phyloP scores from a whole-genome alignment of 192 early-diverging fungal genomes.

The Coemansia sp. region DNA sequence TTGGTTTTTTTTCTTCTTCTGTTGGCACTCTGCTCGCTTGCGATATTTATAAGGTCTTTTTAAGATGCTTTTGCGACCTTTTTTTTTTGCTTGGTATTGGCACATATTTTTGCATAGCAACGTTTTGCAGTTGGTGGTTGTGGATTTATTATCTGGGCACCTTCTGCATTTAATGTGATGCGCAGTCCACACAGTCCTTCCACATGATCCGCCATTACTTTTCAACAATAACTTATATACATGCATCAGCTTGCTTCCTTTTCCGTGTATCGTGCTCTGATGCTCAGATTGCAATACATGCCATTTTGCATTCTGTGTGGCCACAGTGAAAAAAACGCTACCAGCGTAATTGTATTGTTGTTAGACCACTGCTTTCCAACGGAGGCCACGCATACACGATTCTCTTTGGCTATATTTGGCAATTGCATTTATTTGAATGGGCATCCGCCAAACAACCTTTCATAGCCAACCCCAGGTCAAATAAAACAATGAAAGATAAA shows the following conservation, averaged over 20 bases:
- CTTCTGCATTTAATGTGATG: neutral
- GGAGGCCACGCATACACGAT: neutral
- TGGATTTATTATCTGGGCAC: neutral
- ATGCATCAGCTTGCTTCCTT: neutral
- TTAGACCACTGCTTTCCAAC: neutral
- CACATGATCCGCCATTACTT: neutral
- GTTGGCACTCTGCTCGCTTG: neutral
- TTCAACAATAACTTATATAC: neutral
- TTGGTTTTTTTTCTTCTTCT: neutral
- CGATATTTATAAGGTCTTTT: neutral
- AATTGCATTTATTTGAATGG: neutral
- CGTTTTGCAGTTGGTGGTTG: neutral
- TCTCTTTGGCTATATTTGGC: neutral
- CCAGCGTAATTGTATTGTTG: neutral
- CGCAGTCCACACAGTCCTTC: neutral
- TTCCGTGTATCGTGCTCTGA: neutral
- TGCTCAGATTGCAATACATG: neutral
- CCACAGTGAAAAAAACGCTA: neutral
- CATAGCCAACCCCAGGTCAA: neutral
- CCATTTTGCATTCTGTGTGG: neutral
- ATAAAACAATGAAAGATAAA: slow-evolving; percentile 2
- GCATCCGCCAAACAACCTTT: neutral
- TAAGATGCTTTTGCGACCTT: neutral
- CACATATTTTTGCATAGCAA: neutral
- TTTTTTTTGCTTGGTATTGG: neutral